These are phyloP conservation scores for Capronia americana DNA, from an alignment of 2,329 filamentous ascomycete genomes.

Conservation along the genomic window DNA sequence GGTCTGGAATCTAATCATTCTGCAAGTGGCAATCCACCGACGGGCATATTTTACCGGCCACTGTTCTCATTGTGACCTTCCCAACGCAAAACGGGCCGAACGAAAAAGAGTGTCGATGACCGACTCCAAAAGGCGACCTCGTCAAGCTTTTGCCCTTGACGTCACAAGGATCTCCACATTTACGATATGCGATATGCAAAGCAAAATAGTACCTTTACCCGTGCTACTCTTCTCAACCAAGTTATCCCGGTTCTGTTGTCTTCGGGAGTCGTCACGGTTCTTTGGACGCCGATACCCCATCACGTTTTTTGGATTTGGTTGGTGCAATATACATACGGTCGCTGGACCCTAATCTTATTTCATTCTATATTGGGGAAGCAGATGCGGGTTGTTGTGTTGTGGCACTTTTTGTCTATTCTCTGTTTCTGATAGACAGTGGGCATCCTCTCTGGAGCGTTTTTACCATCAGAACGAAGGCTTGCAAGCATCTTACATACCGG, in stretches of 20 bases:
- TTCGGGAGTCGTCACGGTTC: slow-evolving; percentile 15
- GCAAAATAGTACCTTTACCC: too few species aligned
- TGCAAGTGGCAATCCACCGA: neutral
- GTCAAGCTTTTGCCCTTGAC: slow-evolving; percentile 8
- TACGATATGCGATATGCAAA: neutral
- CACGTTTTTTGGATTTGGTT: slow-evolving; percentile 6
- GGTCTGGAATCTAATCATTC: slow-evolving; percentile 13
- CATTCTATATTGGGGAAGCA: neutral
- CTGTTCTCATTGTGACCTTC: slow-evolving; percentile 11
- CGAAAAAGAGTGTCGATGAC: neutral
- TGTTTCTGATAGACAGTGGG: neutral
- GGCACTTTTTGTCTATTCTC: neutral
- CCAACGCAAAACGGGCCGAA: slow-evolving; percentile 7
- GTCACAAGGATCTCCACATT: slow-evolving; percentile 20
- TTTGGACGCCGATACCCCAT: slow-evolving; percentile 19
- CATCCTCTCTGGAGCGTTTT: neutral
- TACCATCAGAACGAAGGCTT: neutral
- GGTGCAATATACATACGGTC: neutral
- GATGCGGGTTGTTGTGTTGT: neutral
- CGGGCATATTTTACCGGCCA: neutral
- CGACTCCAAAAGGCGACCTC: neutral
- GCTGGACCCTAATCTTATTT: slow-evolving; percentile 3
- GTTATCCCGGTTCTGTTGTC: neutral
- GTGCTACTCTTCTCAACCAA: slow-evolving; percentile 4
- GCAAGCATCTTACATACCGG: neutral